Evolutionary conservation across 2,329 filamentous ascomycete genomes (phyloP).

Genomic region (Pseudomassariella vexata): DNA sequence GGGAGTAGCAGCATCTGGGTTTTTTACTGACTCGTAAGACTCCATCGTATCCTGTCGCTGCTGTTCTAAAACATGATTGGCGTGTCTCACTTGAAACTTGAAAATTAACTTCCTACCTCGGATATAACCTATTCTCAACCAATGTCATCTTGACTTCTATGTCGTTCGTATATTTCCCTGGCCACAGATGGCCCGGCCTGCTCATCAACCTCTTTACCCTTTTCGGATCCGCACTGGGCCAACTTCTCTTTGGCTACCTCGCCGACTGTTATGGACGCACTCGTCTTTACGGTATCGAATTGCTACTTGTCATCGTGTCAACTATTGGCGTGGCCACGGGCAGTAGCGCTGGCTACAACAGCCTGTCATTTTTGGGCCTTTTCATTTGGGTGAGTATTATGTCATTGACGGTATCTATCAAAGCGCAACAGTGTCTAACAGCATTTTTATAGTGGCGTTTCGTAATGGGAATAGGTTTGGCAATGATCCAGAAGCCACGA

Average conservation of each 20-base stretch:
- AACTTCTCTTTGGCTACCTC: conserved; percentile 48
- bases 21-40: conserved; percentile 46
- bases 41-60: conserved; percentile 2
- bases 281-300: conserved; percentile 49
- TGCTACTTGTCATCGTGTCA: conserved; percentile 49
- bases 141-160: conserved; percentile 49
- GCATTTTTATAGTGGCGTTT: conserved; percentile 37
- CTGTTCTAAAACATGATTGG: not conserved
- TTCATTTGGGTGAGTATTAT: conserved; percentile 37
- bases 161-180: conserved; percentile 47
- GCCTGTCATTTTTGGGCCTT: conserved; percentile 43
- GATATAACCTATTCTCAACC: conserved; percentile 49
- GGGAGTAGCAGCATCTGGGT: conserved; percentile 49
- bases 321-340: conserved; percentile 52
- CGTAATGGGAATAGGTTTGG: conserved; percentile 44
- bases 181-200: conserved; percentile 34
- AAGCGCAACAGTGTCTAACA: not conserved
- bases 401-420: no score
- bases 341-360: conserved; percentile 42
- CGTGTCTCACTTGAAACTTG: not conserved
- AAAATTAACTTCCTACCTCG: no score
- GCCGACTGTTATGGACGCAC: conserved; percentile 51
- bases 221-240: conserved; percentile 45
- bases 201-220: conserved; percentile 44
- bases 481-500: not conserved